Conservation (phyloP, 768 basidiomycete genomes). For the Coprinopsis strossmayeri region DNA sequence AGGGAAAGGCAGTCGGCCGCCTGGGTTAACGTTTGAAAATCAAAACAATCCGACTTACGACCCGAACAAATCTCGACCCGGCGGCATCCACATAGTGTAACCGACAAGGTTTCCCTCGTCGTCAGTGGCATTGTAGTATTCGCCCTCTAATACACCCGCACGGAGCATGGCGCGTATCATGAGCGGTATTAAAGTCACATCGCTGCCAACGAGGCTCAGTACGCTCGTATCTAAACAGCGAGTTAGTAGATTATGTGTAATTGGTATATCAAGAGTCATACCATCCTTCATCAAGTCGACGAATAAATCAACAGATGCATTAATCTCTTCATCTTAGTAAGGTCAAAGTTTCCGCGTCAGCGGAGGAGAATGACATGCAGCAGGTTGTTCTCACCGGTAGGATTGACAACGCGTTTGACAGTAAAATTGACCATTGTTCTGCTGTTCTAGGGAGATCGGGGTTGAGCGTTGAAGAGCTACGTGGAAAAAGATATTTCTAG, state of each 20-base stretch:
- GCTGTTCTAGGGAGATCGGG: too few relatives aligned
- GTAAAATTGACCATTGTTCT: constrained; percentile 12
- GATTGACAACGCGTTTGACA: constrained; percentile 15
- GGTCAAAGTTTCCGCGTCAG: neutral
- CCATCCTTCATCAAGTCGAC: constrained; percentile 14
- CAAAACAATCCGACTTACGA: too few relatives aligned
- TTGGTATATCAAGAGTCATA: neutral
- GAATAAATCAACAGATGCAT: constrained; percentile 12
- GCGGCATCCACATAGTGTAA: constrained; percentile 26
- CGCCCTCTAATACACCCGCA: constrained; percentile 19
- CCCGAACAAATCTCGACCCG: constrained; percentile 24
- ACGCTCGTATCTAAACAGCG: constrained; percentile 17
- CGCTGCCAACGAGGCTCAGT: constrained; percentile 20
- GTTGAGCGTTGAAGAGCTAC: too few relatives aligned
- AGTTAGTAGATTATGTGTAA: neutral
- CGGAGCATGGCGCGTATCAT: constrained; percentile 20
- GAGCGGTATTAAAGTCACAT: constrained; percentile 17
- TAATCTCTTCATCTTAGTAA: constrained; percentile 3
- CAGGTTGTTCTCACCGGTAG: constrained; percentile 11
- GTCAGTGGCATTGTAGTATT: constrained; percentile 23
- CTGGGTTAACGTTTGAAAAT: too few relatives aligned
- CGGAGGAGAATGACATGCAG: neutral
- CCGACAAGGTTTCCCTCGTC: constrained; percentile 18
- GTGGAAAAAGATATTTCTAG: too few relatives aligned
- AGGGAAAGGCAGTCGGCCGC: too few relatives aligned